Evolutionary conservation across 352 stramenopile genomes (phyloP).

Genomic region (Globisporangium spinosum): DNA sequence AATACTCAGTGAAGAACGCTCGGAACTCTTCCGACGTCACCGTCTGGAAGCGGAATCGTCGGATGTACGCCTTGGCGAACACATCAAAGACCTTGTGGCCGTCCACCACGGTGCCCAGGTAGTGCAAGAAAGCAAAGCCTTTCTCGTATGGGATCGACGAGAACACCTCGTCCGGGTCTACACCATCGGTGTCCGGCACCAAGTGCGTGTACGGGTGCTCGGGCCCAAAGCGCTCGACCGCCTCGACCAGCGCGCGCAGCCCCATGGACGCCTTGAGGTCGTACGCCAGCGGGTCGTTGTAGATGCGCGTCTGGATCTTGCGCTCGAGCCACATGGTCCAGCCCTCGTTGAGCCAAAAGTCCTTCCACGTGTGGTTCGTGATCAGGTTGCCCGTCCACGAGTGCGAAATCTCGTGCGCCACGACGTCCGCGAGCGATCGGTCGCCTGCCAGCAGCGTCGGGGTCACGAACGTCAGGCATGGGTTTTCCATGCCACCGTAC

Average conservation of each 20-base stretch:
- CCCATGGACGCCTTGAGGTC: constrained; percentile 60
- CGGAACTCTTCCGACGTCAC: constrained; percentile 83
- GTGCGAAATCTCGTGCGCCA: constrained; percentile 97
- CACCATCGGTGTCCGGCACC: constrained; percentile 77
- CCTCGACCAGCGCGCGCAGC: constrained; percentile 36
- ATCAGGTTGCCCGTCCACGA: constrained; percentile 97
- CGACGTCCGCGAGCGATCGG: constrained; percentile 92
- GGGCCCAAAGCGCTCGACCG: constrained; percentile 47
- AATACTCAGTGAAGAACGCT: constrained; percentile 72
- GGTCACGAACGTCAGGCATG: constrained; percentile 95
- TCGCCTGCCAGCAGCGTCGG: constrained; percentile 95
- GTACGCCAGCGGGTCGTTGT: constrained; percentile 36
- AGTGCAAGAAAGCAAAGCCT: constrained; percentile 73
- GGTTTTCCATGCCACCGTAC: constrained; percentile 76
- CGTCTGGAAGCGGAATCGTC: constrained; percentile 85
- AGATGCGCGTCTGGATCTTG: constrained; percentile 90
- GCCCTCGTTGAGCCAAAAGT: constrained; percentile 99
- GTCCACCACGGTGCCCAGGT: constrained; percentile 65
- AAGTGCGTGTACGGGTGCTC: constrained; percentile 87
- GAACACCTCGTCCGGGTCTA: constrained; percentile 96
- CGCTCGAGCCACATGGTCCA: constrained; percentile 97
- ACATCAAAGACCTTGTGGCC: constrained; percentile 51
- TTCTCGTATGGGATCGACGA: constrained; percentile 96
- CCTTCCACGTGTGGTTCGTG: constrained; percentile 93
- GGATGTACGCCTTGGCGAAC: constrained; percentile 92